phyloP scores from a whole-genome alignment of 2,329 filamentous ascomycete species.

The Fusarium pseudoanthophilum region DNA sequence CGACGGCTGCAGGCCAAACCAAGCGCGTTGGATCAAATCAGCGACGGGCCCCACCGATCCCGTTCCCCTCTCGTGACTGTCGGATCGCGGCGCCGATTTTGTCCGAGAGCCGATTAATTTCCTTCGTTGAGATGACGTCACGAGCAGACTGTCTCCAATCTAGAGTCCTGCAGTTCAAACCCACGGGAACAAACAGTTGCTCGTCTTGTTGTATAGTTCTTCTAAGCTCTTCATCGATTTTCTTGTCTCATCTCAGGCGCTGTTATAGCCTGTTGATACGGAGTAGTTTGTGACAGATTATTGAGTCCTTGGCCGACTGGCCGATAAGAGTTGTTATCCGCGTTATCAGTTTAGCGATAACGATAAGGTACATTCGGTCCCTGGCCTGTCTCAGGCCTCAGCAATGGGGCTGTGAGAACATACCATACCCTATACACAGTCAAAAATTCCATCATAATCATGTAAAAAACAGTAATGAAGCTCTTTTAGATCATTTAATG shows the following conservation, averaged over 20 bases:
- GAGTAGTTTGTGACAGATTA: not conserved
- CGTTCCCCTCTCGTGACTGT: not conserved
- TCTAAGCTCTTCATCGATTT: fast-evolving
- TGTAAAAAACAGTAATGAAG: not conserved
- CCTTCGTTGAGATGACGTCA: not conserved
- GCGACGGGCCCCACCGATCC: not conserved
- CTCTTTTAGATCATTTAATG: fast-evolving
- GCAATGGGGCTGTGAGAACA: not conserved
- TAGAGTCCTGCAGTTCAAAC: not conserved
- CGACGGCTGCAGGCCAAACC: conserved; percentile 1
- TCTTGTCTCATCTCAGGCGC: too few species aligned
- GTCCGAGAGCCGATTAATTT: not conserved
- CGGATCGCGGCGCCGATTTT: not conserved
- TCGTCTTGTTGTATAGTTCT: fast-evolving
- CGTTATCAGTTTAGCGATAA: too few species aligned
- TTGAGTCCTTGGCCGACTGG: not conserved
- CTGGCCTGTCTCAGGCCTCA: not conserved
- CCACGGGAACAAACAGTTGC: fast-evolving
- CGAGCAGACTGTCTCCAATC: not conserved
- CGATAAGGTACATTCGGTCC: too few species aligned
- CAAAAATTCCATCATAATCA: not conserved
- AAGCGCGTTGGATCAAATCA: not conserved
- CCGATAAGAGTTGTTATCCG: not conserved
- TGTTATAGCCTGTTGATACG: too few species aligned
- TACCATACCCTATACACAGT: not conserved